Base-by-base conservation (phyloP, 108 stramenopile species). In the Asterionellopsis glacialis region DNA sequence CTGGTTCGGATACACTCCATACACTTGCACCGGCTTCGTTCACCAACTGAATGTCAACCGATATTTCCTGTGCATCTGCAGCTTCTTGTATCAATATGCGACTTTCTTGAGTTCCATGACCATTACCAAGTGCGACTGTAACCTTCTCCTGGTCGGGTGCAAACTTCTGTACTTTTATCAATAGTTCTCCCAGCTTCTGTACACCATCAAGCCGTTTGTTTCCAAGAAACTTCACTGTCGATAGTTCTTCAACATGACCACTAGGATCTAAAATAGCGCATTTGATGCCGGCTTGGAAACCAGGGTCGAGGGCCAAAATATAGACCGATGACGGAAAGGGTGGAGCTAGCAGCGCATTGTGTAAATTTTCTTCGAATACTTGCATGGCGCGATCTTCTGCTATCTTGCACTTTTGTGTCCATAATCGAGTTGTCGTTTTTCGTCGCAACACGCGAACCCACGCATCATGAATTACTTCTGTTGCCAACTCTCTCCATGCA, bases 11-110 rank as follows among this genome's bases (percentile, higher is more conserved):
- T 26, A 82, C 79, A 55, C 82, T 83, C 82, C 82, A 87, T 1
- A 87, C 86, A 55, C 82, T 83, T 10, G 86, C 86, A n/a, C 86
- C 86, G 49, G 81, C 82, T 66, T 87, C 86, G 51, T 58, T 81
- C 3, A 87, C 82, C 21, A 84, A 48, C 7, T 73, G 76, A 63
- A 81, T 61, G 40, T 78, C 74, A 14, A 80, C 51, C 15, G 59
- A 26, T 24, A 79, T 64, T 25, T 60, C 45, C 0, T 27, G 41
- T 12, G 52, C 48, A 11, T 51, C 18, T 0, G 79, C 49, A 45
- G 79, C 79, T 18, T 79, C 80, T 25, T 68, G 50, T 9, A 84
- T 11, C 7, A 84, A 58, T 24, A 63, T 19, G 6, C 77, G 70
- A 38, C 68, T 70, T 53, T 84, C 83, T 39, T 69, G 47, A 21